Percentiles rank a stretch among this genome's conserved stretches.
Evolutionary conservation across 257 asterid genomes (phyloP).

Genomic region (Solanum rostratum): DNA sequence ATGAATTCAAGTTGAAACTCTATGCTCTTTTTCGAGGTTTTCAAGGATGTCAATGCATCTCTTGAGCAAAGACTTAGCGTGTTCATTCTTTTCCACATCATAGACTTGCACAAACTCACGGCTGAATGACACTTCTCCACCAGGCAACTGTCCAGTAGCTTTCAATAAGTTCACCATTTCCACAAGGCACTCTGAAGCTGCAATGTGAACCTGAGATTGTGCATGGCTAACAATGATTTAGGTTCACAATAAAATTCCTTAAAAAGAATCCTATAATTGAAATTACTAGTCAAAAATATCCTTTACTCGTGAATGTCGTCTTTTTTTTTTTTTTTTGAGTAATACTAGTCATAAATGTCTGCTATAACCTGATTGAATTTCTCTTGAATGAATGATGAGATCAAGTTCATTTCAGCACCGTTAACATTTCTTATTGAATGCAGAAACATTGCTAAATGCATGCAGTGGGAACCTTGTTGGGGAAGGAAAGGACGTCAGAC

Average conservation of each 20-base stretch:
- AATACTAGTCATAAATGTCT: background rate
- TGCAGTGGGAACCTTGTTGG: background rate
- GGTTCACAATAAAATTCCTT: background rate
- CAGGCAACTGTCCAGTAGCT: constrained; percentile 14
- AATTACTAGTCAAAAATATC: background rate
- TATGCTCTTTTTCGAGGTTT: constrained; percentile 22
- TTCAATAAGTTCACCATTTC: constrained; percentile 39
- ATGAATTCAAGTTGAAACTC: background rate
- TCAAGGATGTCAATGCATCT: constrained; percentile 49
- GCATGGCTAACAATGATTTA: background rate
- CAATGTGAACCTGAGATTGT: constrained; percentile 66
- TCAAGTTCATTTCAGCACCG: background rate
- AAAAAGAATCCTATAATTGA: background rate
- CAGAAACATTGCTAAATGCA: background rate
- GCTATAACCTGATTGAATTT: background rate
- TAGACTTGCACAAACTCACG: constrained; percentile 48
- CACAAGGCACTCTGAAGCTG: constrained; percentile 72
- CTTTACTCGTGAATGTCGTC: background rate
- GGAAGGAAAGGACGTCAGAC: background rate
- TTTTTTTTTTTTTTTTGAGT: too few relatives aligned
- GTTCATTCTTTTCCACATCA: constrained; percentile 64
- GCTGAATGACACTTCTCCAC: constrained; percentile 33
- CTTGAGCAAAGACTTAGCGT: constrained; percentile 66
- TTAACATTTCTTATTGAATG: background rate
- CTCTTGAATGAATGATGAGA: background rate